These are phyloP conservation scores for Phytophthora chlamydospora DNA, from an alignment of 352 stramenopile genomes.

Conservation along the genomic window DNA sequence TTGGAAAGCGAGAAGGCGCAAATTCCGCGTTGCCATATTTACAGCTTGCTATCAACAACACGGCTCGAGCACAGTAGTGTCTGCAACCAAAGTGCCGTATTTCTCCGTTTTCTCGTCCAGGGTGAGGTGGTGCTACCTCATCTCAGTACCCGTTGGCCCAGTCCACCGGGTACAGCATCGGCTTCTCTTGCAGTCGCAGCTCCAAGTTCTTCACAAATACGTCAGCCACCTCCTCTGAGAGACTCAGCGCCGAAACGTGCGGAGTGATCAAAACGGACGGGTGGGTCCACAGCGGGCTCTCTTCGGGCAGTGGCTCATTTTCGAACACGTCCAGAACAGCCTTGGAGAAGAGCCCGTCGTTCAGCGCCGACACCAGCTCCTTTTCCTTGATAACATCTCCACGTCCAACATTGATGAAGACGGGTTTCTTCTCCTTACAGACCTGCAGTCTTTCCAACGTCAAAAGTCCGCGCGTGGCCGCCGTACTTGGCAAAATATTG, in stretches of 20 bases:
- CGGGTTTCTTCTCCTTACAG: conserved; percentile 59
- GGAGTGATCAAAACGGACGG: conserved; percentile 75
- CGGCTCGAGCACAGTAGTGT: too few species aligned
- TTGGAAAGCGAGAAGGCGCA: too few species aligned
- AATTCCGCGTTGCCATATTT: too few species aligned
- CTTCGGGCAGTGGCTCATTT: conserved; percentile 45
- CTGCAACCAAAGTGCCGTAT: too few species aligned
- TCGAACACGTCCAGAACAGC: conserved; percentile 73
- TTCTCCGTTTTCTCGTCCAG: too few species aligned
- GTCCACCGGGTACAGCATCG: conserved; percentile 56
- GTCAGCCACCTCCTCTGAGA: conserved; percentile 75
- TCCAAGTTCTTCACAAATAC: conserved; percentile 77
- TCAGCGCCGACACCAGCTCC: conserved; percentile 72
- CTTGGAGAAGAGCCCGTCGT: conserved; percentile 62
- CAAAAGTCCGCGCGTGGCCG: conserved; percentile 72
- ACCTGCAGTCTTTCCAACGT: conserved; percentile 44
- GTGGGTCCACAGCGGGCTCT: conserved; percentile 74
- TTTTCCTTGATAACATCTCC: conserved; percentile 82
- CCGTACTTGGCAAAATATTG: conserved; percentile 87
- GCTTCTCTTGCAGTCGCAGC: conserved; percentile 39
- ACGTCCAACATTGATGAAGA: conserved; percentile 90
- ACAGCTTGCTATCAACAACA: too few species aligned
- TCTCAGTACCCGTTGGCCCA: conserved; percentile 59
- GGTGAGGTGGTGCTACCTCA: not conserved
- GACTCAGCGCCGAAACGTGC: conserved; percentile 82